These are phyloP conservation scores for Curvularia verruculosa DNA, from an alignment of 2,329 filamentous ascomycete genomes.

Conservation along the genomic window DNA sequence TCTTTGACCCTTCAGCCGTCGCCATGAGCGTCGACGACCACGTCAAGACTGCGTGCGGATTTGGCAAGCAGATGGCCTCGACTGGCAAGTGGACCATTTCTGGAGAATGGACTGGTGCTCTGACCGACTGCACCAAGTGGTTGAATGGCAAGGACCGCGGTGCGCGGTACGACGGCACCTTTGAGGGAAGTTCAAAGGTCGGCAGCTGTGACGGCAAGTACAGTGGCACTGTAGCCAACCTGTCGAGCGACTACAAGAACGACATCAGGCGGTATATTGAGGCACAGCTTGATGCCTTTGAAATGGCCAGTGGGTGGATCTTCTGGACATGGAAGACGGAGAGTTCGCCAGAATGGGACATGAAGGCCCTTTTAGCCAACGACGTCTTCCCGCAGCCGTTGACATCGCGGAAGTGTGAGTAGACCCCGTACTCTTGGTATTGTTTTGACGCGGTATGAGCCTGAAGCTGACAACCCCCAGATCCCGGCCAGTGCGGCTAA, in stretches of 20 bases:
- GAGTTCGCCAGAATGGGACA: constrained; percentile 57
- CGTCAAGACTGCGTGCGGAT: constrained; percentile 52
- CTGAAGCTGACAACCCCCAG: constrained; percentile 25
- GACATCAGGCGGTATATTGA: constrained; percentile 55
- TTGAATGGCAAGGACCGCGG: constrained; percentile 56
- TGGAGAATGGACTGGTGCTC: constrained; percentile 56
- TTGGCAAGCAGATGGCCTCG: constrained; percentile 53
- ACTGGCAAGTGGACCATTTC: constrained; percentile 56
- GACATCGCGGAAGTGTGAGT: constrained; percentile 48
- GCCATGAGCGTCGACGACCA: constrained; percentile 49
- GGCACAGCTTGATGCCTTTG: constrained; percentile 56
- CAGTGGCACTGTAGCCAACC: constrained; percentile 50
- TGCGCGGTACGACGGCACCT: constrained; percentile 55
- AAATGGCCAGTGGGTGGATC: constrained; percentile 57
- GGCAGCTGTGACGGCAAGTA: constrained; percentile 55
- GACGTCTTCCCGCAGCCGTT: constrained; percentile 58
- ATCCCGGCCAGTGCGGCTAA: constrained; percentile 47
- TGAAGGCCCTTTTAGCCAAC: constrained; percentile 51
- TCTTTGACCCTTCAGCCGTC: constrained; percentile 51
- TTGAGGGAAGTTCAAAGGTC: constrained; percentile 46
- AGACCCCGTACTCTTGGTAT: neutral
- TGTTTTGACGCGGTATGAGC: constrained; percentile 3
- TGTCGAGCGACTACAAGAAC: constrained; percentile 51
- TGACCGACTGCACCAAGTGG: constrained; percentile 57
- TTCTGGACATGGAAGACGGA: constrained; percentile 61